A percentile compares a stretch with the other conserved stretches of the same genome.
Conservation (phyloP, 2,329 filamentous ascomycete species). For the Penicillium sp. region DNA sequence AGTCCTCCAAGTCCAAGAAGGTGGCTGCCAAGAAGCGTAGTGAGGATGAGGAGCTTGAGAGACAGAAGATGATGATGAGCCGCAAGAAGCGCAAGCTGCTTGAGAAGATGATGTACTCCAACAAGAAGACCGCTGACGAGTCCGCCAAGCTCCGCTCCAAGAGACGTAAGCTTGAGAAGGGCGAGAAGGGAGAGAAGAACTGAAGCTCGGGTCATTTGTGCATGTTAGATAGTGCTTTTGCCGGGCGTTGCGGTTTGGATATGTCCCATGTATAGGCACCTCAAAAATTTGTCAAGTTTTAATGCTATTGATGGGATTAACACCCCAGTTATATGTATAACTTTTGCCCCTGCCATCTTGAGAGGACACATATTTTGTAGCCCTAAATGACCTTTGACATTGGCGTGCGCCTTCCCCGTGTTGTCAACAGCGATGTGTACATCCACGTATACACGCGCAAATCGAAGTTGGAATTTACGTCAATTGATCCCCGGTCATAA, state of each 20-base stretch:
- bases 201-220: constrained; percentile 5
- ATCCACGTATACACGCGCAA: not conserved
- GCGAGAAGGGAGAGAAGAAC: constrained; percentile 5
- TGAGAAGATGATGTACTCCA: constrained; percentile 96
- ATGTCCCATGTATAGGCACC: constrained; percentile 27
- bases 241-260: constrained; percentile 22
- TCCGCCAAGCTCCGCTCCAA: constrained; percentile 83
- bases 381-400: not conserved
- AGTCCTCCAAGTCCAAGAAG: constrained; percentile 65
- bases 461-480: no score
- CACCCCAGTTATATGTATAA: constrained; percentile 3
- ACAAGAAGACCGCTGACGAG: constrained; percentile 88
- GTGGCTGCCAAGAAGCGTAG: constrained; percentile 62
- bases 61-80: constrained; percentile 96
- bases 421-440: not conserved
- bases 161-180: constrained; percentile 81
- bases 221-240: constrained; percentile 15
- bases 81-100: constrained; percentile 97
- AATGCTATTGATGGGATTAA: constrained; percentile 8
- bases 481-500: no score
- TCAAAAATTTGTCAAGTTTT: constrained; percentile 22
- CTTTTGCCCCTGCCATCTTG: not conserved
- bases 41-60: constrained; percentile 83
- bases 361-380: not conserved
- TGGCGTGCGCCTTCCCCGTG: not conserved